Base-by-base conservation (phyloP, 2,329 filamentous ascomycete species). In the Ilyonectria sp. region DNA sequence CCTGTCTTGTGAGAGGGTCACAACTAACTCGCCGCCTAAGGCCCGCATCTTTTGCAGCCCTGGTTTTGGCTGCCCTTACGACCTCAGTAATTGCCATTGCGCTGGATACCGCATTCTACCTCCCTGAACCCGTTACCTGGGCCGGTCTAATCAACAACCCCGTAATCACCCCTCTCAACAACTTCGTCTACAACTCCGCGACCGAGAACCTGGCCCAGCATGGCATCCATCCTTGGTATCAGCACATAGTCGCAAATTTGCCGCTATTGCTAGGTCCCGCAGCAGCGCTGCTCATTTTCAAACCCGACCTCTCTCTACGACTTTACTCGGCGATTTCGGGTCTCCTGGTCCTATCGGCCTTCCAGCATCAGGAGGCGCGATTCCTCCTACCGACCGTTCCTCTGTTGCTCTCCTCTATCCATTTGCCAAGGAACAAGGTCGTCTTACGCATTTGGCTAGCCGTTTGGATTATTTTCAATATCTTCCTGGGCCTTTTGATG, bases 41-140 rank as follows among this genome's bases (percentile, higher is more conserved):
- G 78, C 89, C 89, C 68, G 78, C 86, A 47, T 88, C 89, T 60
- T 83, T 97, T 55, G 77, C 90, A 69, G 87, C 89, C 64, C 86
- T 96, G 74, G 78, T 89, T 61, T 76, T 89, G 61, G 91, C 92
- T 69, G 93, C 89, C 35, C 79, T 92, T 40, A 78, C 91, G 56
- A 95, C 94, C 57, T 85, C 90, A 53, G 85, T 90, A 64, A 80
- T 95, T 70, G 95, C 94, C 46, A 88, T 98, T 73, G 88, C 89
- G 63, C 86, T 94, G 63, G 96, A 99, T 80, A 98, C 95, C 3
- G 87, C 90, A 52, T 98, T 97, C 79, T 98, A 97, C 79, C 84
- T 87, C 52, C 78, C 86, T 65, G 85, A 87, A 65, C 86, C 90
- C 60, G 86, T 93, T 65, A 87, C 87, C 43, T 91, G 93, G 85